Base-by-base conservation (phyloP, 2,329 filamentous ascomycete species). In the Pseudocercospora pini-densiflorae region DNA sequence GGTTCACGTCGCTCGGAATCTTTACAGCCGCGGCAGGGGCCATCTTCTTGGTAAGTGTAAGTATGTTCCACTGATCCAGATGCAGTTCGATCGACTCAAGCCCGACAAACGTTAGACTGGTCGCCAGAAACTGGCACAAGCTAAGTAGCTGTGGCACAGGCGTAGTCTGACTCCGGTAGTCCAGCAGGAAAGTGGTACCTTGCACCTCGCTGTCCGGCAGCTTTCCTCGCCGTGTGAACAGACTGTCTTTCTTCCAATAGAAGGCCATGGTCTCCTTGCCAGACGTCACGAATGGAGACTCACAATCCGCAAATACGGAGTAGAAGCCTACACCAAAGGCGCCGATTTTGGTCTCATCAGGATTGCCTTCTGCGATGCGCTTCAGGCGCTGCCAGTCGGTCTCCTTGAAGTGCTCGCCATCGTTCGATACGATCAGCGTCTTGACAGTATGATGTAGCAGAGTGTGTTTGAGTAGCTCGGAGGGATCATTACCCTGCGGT, bases 321-420 rank as follows among this genome's bases (percentile, higher is more conserved):
- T 99, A 99, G 82, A 99, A 99, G 2, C 95, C 95, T 33, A 99
- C 95, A 71, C 95, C 95, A 78, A 99, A 99, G 3, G 95, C 96
- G 62, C 95, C 95, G 74, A 99, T 99, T 83, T 99, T 99, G 55
- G 94, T 98, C 81, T 99, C 95, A 78, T 99, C 95, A 0, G 95
- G 95, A 76, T 99, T 99, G 55, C 95, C 96, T 79, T 99, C 95
- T n/a, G 95, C 96, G 69, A 99, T 99, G 68, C 94, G 89, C 84
- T 98, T 98, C 70, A 99, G 79, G 62, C 95, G 88, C 54, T 89
- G 89, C 95, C 95, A 99, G 79, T 99, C 95, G 19, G 93, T 96
- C 73, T 91, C 87, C 60, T 89, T 91, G 76, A 99, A 99, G 0
- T 92, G 87, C 70, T 92, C 87, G 40, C 95, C 95, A 80, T 99